These are phyloP conservation scores for Aspergillus fructus DNA, from an alignment of 2,329 filamentous ascomycete genomes.

Conservation along the genomic window DNA sequence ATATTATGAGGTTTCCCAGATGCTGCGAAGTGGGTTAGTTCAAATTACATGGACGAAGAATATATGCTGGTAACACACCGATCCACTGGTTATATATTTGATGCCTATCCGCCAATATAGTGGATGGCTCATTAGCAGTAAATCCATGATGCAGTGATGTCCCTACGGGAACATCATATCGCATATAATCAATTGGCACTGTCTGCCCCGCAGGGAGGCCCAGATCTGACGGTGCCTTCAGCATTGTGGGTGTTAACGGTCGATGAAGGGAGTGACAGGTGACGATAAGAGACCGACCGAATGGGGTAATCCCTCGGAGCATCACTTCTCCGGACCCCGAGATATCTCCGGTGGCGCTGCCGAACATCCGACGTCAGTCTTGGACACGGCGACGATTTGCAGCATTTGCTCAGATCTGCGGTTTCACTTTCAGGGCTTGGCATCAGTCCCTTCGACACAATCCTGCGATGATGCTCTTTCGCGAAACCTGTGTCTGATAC, in stretches of 20 bases:
- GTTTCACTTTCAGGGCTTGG: neutral
- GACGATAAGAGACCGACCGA: neutral
- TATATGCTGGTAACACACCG: constrained; percentile 11
- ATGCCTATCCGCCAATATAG: constrained; percentile 20
- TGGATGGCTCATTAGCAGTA: neutral
- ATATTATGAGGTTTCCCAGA: constrained; percentile 31
- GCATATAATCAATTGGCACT: neutral
- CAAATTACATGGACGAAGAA: neutral
- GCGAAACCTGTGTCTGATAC: neutral
- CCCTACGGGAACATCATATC: neutral
- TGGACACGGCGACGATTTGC: neutral
- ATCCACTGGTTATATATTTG: constrained; percentile 32
- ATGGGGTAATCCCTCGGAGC: neutral
- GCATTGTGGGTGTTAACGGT: neutral
- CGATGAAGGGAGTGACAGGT: neutral
- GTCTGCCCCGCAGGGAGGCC: too few species aligned
- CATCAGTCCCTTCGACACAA: neutral
- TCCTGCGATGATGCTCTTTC: neutral
- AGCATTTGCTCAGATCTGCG: too few species aligned
- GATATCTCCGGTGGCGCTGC: neutral
- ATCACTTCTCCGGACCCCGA: neutral
- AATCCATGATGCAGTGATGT: neutral
- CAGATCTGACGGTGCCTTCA: neutral
- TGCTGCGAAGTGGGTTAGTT: constrained; percentile 14
- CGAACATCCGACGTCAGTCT: neutral